Percentiles rank a stretch among this genome's conserved stretches.
Evolutionary conservation across 805 yeast species (phyloP).

Genomic region (Priceomyces melissophilus): DNA sequence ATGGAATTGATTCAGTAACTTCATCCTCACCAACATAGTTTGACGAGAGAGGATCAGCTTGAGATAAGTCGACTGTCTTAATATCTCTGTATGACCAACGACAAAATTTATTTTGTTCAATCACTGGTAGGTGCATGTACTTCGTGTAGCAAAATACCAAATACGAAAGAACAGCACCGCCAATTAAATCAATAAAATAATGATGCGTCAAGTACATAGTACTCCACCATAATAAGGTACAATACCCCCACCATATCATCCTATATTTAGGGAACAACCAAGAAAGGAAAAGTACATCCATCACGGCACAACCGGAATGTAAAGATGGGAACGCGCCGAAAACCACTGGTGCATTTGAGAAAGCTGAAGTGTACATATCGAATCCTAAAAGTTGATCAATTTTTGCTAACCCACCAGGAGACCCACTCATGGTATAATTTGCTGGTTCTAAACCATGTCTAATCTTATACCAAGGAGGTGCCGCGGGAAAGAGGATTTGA

Average conservation of each 20-base stretch:
- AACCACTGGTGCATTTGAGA: conserved; percentile 83
- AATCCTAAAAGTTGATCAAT: conserved; percentile 77
- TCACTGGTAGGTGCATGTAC: conserved; percentile 63
- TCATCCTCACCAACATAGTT: conserved; percentile 8
- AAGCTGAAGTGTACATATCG: conserved; percentile 78
- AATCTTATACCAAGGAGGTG: conserved; percentile 96
- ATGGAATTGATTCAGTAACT: conserved; percentile 3
- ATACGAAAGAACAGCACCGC: conserved; percentile 85
- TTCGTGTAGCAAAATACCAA: conserved; percentile 67
- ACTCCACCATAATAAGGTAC: conserved; percentile 96
- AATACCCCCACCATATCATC: conserved; percentile 69
- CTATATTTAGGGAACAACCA: conserved; percentile 74
- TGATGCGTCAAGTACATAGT: conserved; percentile 98
- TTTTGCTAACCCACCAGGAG: conserved; percentile 92
- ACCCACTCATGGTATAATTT: conserved; percentile 84
- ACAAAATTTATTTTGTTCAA: conserved; percentile 51
- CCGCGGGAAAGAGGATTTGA: conserved; percentile 85
- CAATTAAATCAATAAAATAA: conserved; percentile 87
- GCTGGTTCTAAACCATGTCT: conserved; percentile 86
- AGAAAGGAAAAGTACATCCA: conserved; percentile 84
- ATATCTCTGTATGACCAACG: conserved; percentile 62
- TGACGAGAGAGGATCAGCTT: conserved; percentile 29
- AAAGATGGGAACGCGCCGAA: conserved; percentile 88
- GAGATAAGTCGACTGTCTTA: conserved; percentile 20
- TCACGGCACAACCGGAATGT: conserved; percentile 91